These are phyloP conservation scores for Pseudophaeomoniella oleicola DNA, from an alignment of 2,329 filamentous ascomycete species.

Conservation along the genomic window DNA sequence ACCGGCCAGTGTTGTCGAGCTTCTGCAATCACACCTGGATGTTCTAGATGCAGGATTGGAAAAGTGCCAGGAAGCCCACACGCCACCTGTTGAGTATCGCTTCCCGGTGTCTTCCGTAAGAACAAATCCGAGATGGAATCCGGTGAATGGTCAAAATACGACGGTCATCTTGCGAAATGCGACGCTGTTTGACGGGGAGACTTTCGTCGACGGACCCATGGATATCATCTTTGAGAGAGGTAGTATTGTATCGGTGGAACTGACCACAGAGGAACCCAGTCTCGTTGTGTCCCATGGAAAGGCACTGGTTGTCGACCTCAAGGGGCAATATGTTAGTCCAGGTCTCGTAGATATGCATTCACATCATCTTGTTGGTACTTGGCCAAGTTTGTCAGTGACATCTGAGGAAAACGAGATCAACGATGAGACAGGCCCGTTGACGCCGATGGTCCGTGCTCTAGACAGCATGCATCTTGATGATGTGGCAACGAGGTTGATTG, in stretches of 20 bases:
- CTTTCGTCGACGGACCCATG: neutral
- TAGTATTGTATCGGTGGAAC: neutral
- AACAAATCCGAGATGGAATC: neutral
- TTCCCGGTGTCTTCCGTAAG: neutral
- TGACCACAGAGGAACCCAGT: neutral
- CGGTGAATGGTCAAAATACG: neutral
- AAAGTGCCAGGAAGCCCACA: neutral
- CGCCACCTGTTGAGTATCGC: neutral
- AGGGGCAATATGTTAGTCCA: constrained; percentile 46
- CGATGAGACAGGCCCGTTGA: constrained; percentile 36
- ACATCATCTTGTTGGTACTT: constrained; percentile 44
- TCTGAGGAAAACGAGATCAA: constrained; percentile 51
- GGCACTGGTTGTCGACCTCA: neutral
- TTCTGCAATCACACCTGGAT: neutral
- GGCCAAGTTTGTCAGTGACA: constrained; percentile 41
- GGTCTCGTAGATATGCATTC: constrained; percentile 64
- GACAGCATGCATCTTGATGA: constrained; percentile 51
- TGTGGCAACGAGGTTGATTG: constrained; percentile 52
- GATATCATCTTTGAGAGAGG: neutral
- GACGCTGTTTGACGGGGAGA: neutral
- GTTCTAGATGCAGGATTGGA: neutral
- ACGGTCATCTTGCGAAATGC: neutral
- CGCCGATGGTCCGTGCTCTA: constrained; percentile 52
- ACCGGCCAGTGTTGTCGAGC: neutral
- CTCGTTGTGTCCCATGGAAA: neutral